Evolutionary conservation across 2,329 filamentous ascomycete species (phyloP), one percentile per base, ranked within the genome.

Genomic region (Penicillium sp.): DNA sequence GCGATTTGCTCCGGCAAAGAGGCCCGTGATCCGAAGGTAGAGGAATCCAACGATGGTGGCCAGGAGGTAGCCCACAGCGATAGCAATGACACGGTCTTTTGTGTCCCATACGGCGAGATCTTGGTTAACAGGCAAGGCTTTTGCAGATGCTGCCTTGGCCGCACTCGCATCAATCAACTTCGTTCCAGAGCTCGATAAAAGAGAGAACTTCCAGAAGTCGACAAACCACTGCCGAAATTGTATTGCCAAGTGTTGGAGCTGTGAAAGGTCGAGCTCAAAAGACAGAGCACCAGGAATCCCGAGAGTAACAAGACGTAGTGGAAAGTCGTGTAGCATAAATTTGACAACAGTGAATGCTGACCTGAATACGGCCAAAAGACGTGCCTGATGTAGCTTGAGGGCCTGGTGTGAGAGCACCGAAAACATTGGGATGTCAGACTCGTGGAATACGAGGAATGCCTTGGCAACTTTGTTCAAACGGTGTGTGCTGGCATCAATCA

Each of bases 21-120:
- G 80, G 4, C 78, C 78, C 17, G 84, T 84, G 42, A 84, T 76
- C 41, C 81, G 83, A 19, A 97, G 75, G 62, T 97, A 98, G 2
- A 91, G 69, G 16, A 85, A 81, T 2, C 88, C 87, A 20, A 86
- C 63, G 30, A 86, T 58, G 8, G 84, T 87, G 26, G 95, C 76
- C 32, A 89, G 83, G 0, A 81, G 59, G 60, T 98, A 98, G 9
- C 93, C 93, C 33, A 84, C 76, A 2, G 89, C 56, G 26, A 95
- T 86, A 10, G 91, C 89, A 69, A 83, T 73, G n/a, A 76, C 65
- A 16, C 81, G 74, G 61, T 85, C 81, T 43, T 86, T 84, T 11
- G 75, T 72, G 18, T 78, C 76, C 86, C 86, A 91, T 37, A 80
- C 75, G 1, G 81, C 81, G 36, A 88, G 67, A 17, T 72, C 74